Evolutionary conservation across 2,329 filamentous ascomycete genomes (phyloP).

Genomic region (Coniella lustricola): DNA sequence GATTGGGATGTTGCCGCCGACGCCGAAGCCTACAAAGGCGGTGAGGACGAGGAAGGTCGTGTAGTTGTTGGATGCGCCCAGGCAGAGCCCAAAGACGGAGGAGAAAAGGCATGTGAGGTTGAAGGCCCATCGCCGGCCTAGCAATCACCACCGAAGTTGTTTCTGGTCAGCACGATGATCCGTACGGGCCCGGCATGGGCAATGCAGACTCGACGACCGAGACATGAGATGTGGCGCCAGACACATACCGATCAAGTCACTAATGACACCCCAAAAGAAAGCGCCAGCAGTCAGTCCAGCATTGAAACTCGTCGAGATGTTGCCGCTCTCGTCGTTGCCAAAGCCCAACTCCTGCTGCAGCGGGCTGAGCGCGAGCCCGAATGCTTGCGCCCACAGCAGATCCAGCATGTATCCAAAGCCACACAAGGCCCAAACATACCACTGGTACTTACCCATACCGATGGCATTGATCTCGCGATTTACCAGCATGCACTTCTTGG

Average conservation of each 20-base stretch:
- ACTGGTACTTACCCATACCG: conserved; percentile 48
- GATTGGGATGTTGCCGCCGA: conserved; percentile 48
- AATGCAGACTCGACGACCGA: too few species aligned
- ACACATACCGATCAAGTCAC: conserved; percentile 38
- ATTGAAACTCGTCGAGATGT: conserved; percentile 48
- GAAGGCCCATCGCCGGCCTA: conserved; percentile 44
- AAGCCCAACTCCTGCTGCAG: conserved; percentile 52
- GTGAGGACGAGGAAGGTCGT: conserved; percentile 44
- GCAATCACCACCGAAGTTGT: conserved; percentile 21
- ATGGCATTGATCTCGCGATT: conserved; percentile 40
- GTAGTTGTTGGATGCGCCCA: conserved; percentile 43
- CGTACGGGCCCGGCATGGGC: too few species aligned
- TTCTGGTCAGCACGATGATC: too few species aligned
- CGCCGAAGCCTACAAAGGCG: conserved; percentile 46
- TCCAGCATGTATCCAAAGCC: conserved; percentile 51
- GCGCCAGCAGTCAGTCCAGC: conserved; percentile 48
- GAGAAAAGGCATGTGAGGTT: conserved; percentile 51
- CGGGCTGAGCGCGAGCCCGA: conserved; percentile 46
- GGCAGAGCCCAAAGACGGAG: conserved; percentile 44
- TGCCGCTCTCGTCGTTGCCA: conserved; percentile 28
- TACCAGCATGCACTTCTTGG: conserved; percentile 14
- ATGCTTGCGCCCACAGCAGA: conserved; percentile 51
- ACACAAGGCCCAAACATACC: conserved; percentile 44
- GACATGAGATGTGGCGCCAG: background rate
- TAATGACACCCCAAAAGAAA: conserved; percentile 48